Evolutionary conservation across 495 filamentous ascomycete genomes (phyloP).

Genomic region (Aspergillus funiculosus): DNA sequence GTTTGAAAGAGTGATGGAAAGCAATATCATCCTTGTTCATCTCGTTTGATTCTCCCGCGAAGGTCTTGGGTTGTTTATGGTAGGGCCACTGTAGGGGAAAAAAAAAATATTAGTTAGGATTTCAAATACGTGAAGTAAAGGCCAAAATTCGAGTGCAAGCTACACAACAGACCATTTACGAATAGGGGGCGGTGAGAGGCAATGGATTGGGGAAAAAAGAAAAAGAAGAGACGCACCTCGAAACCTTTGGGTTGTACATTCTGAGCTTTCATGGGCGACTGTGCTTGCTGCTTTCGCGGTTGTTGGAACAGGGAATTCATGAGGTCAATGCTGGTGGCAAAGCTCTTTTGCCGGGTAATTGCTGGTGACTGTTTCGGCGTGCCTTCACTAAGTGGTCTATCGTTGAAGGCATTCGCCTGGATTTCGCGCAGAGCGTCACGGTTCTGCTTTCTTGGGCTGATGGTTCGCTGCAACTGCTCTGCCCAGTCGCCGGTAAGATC

Average conservation of each 20-base stretch:
- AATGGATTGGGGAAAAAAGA: conserved; percentile 24
- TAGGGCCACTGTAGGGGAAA: conserved; percentile 74
- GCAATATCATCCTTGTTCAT: conserved; percentile 53
- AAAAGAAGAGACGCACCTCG: conserved; percentile 60
- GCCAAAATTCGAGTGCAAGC: too few relatives aligned
- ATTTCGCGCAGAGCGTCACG: conserved; percentile 58
- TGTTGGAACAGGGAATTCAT: conserved; percentile 82
- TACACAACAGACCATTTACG: conserved; percentile 16
- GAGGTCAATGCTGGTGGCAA: conserved; percentile 77
- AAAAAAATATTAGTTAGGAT: conserved; percentile 39
- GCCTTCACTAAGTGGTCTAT: conserved; percentile 31
- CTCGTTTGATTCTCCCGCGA: conserved; percentile 49
- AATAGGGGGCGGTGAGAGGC: conserved; percentile 17
- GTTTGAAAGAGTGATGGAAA: conserved; percentile 63
- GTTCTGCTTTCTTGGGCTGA: conserved; percentile 84
- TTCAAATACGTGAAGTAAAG: too few relatives aligned
- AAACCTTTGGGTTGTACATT: conserved; percentile 53
- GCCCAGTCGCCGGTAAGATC: conserved; percentile 69
- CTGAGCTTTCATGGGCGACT: conserved; percentile 37
- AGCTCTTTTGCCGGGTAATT: conserved; percentile 48
- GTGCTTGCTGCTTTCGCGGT: conserved; percentile 31
- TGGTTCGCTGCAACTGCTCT: conserved; percentile 82
- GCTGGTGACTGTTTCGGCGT: conserved; percentile 28
- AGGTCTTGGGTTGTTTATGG: conserved; percentile 65
- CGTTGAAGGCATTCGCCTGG: conserved; percentile 50